These are phyloP conservation scores for Pugionium dolabratum DNA, from an alignment of 345 rosid species.

Conservation along the genomic window DNA sequence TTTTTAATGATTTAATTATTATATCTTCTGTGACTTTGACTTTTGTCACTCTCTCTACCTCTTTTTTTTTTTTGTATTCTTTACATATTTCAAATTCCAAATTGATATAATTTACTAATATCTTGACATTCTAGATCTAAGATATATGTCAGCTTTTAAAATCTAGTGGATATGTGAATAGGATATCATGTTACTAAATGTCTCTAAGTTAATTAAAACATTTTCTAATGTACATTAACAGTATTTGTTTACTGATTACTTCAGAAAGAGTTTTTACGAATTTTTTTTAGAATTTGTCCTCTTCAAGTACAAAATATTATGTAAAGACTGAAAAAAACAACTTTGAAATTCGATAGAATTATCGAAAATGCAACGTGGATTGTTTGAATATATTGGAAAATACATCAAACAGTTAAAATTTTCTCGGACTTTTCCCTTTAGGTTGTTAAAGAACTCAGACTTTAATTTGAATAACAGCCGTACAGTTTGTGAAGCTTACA, in stretches of 20 bases:
- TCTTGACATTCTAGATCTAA: constrained; percentile 23
- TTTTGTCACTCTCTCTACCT: not conserved
- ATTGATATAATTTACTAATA: constrained; percentile 20
- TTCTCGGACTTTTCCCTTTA: too few species aligned
- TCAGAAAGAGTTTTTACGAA: not conserved
- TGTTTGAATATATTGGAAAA: constrained; percentile 6
- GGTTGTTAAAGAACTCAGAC: not conserved
- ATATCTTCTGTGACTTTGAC: constrained; percentile 7
- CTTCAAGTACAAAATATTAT: not conserved
- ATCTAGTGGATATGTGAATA: constrained; percentile 38
- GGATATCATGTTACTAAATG: constrained; percentile 23
- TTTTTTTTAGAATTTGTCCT: too few species aligned
- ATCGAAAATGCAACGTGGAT: constrained; percentile 3
- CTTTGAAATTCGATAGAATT: not conserved
- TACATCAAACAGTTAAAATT: too few species aligned
- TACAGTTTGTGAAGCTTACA: constrained; percentile 1
- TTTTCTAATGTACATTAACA: constrained; percentile 15
- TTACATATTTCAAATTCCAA: constrained; percentile 19
- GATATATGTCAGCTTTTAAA: constrained; percentile 34
- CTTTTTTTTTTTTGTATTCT: not conserved
- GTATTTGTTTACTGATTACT: constrained; percentile 4
- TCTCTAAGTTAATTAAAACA: constrained; percentile 8
- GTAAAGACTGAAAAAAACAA: not conserved
- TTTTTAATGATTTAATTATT: not conserved
- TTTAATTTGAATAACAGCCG: constrained; percentile 2